Base-by-base conservation (phyloP, 2,329 filamentous ascomycete genomes). In the Didymella exigua region DNA sequence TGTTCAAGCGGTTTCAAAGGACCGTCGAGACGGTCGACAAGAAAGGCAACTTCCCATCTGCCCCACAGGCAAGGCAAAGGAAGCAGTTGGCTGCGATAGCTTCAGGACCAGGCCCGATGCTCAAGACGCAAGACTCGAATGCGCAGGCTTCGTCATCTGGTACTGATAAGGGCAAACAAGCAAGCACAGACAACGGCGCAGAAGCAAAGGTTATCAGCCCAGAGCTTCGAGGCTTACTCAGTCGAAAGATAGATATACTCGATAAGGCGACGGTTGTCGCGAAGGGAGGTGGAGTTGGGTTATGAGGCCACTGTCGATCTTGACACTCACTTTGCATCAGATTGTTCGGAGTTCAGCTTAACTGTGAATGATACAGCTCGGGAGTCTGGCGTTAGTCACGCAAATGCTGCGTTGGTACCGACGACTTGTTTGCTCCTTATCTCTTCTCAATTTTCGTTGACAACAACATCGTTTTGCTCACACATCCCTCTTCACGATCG, bases 11-110 rank as follows among this genome's bases (percentile, higher is more conserved):
- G 44, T 99, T 96, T 76, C 88, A 96, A 68, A 85, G 92, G 38
- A 88, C 91, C 1, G 89, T 99, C 10, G 91, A 98, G 69, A 89
- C 91, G 0, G 88, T 96, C 30, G 96, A 99, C 75, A 93, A 95
- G 78, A 96, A 95, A 75, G 82, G 88, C 46, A 92, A 90, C 68
- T 96, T 96, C 65, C 92, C 92, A 0, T 78, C 80, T 5, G 72
- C 78, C 3, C 78, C 80, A 3, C 70, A 72, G 30, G 73, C 79
- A 4, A 73, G 80, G 36, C 81, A 83, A 60, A 77, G 83, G 31
- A 79, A 80, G 49, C 75, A 79, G 5, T 66, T 64, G 26, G 56
- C 67, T 13, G 64, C 68, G 31, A 59, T 68, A 21, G 76, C 76
- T 46, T 68, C 71, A 1, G 66, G 65, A 4, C 60, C 69, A 4